phyloP scores from a whole-genome alignment of 23 red algal genomes.

The Gracilaria caudata region DNA sequence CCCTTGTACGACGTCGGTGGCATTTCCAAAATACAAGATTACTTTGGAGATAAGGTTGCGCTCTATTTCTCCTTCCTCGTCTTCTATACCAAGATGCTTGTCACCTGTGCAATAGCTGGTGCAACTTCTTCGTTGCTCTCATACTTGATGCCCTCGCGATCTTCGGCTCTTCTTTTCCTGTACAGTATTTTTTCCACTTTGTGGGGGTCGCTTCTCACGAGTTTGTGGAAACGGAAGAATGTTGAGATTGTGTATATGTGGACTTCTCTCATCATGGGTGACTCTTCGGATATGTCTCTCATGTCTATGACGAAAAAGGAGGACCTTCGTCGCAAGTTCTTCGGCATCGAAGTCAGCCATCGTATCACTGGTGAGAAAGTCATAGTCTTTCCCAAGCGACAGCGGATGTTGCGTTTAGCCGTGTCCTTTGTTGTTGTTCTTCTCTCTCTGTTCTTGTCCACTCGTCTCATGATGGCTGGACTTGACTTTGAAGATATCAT shows the following conservation, averaged over 20 bases:
- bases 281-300: slow-evolving; percentile 70
- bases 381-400: slow-evolving; percentile 71
- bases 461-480: slow-evolving; percentile 67
- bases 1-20: slow-evolving; percentile 59
- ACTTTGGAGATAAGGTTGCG: slow-evolving; percentile 90
- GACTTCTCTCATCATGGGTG: slow-evolving; percentile 80
- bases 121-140: slow-evolving; percentile 25
- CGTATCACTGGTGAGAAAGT: slow-evolving; percentile 83
- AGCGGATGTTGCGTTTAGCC: slow-evolving; percentile 36
- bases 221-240: slow-evolving; percentile 83
- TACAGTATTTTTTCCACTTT: slow-evolving; percentile 76
- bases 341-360: slow-evolving; percentile 73
- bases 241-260: slow-evolving; percentile 83
- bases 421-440: slow-evolving; percentile 60
- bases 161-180: slow-evolving; percentile 50
- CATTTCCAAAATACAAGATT: slow-evolving; percentile 73
- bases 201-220: slow-evolving; percentile 65
- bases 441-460: slow-evolving; percentile 61
- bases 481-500: slow-evolving; percentile 82
- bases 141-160: slow-evolving; percentile 17
- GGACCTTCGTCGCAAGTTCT: slow-evolving; percentile 75
- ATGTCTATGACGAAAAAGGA: slow-evolving; percentile 77
- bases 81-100: slow-evolving; percentile 75
- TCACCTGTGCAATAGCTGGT: slow-evolving; percentile 62
- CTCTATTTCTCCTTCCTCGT: slow-evolving; percentile 84